Evolutionary conservation across 768 basidiomycete species (phyloP), one percentile per base, ranked within the genome.

Genomic region (Boletus rufocinnamomeus): DNA sequence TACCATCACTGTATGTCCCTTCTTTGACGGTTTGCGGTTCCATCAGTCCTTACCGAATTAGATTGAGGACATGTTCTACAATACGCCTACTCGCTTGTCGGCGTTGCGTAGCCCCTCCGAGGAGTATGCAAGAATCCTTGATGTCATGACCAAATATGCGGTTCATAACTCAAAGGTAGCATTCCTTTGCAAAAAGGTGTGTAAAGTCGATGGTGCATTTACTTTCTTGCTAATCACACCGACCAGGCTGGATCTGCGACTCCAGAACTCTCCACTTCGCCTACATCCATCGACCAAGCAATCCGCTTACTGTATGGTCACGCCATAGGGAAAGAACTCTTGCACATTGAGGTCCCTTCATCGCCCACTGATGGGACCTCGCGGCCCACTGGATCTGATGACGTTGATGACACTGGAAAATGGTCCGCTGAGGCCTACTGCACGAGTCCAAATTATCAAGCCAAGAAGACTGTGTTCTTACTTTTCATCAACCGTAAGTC

Each of bases 21-120:
- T 53, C 11, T 25, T 53, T 56, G 62, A 27, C 21, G 48, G 1
- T 30, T 30, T 10, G 40, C n/a, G 23, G 23, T 38, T 4, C 17
- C 21, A 9, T 23, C 9, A 19, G 14, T 41, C 34, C 58, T 59
- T n/a, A 60, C 53, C 56, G 9, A 60, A 40, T 2, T 63, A 98
- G 95, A 94, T 95, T 27, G 94, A 98, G 73, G 91, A 98, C 68
- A 77, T 99, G 30, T 99, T 99, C 69, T 95, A 92, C 73, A 97
- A 96, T 63, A 92, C 87, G 1, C 93, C 95, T 0, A 86, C 89
- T 2, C 88, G 97, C 47, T 82, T 95, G 25, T 86, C 91, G 4
- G 90, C 95, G 1, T 79, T 98, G 54, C 86, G 90, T 37, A 88
- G 85, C 56, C 75, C 88, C 4, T 89, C 93, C 2, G 96, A 98